These are phyloP conservation scores for Bathelium albidoporum DNA, from an alignment of 495 filamentous ascomycete genomes.

Conservation along the genomic window DNA sequence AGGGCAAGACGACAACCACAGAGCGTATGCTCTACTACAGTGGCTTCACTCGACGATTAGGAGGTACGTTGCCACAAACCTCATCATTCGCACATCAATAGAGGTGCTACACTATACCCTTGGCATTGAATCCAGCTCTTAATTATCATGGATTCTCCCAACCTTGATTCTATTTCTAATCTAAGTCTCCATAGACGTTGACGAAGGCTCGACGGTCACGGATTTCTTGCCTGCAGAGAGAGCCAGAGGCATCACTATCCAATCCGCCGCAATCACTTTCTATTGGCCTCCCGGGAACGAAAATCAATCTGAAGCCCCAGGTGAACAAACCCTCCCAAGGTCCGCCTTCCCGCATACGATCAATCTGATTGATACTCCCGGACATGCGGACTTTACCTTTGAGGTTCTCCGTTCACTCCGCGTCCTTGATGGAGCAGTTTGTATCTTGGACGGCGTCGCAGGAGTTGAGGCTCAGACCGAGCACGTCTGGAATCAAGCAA, in stretches of 20 bases:
- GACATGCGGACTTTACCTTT: slow-evolving; percentile 97
- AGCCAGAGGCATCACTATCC: slow-evolving; percentile 91
- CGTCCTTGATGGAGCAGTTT: slow-evolving; percentile 89
- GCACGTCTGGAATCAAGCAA: slow-evolving; percentile 89
- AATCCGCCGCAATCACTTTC: slow-evolving; percentile 94
- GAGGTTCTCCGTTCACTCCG: slow-evolving; percentile 90
- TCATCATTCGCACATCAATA: too few species aligned
- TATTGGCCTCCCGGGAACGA: slow-evolving; percentile 56
- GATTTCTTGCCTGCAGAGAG: slow-evolving; percentile 95
- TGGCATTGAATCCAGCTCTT: slow-evolving; percentile 12
- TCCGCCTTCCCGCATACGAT: slow-evolving; percentile 47
- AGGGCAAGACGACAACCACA: slow-evolving; percentile 98
- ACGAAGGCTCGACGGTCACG: slow-evolving; percentile 93
- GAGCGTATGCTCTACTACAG: slow-evolving; percentile 99
- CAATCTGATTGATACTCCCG: slow-evolving; percentile 95
- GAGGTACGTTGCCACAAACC: slow-evolving; percentile 50
- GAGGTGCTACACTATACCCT: too few species aligned
- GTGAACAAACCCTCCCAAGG: neutral
- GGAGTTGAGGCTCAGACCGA: slow-evolving; percentile 98
- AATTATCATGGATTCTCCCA: slow-evolving; percentile 1
- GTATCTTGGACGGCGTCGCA: slow-evolving; percentile 91
- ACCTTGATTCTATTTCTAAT: slow-evolving; percentile 14
- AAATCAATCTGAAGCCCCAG: neutral
- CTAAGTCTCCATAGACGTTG: slow-evolving; percentile 57
- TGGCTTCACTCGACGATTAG: slow-evolving; percentile 75